Base-by-base conservation (phyloP, 2,329 filamentous ascomycete genomes). In the Ascochyta lentis region DNA sequence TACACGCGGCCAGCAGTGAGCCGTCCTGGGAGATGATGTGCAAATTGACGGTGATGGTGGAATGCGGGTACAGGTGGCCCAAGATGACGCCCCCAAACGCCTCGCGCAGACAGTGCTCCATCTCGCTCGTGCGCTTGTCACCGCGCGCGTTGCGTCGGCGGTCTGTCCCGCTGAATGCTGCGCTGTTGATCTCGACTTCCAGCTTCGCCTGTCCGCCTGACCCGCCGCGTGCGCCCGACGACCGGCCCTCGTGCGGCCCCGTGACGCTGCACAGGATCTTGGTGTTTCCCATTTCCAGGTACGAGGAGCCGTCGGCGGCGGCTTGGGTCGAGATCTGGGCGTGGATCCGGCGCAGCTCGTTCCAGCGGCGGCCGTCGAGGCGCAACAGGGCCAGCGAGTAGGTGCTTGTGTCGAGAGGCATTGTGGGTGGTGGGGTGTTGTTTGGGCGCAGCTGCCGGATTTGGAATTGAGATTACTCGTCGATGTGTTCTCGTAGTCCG, bases 241-340 rank as follows among this genome's bases (percentile, higher is more conserved):
- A 76, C 64, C 83, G 77, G 45, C 84, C 83, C 77, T 99, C 95
- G 34, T 85, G 86, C 0, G 95, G 95, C 0, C 95, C 95, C 1
- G 88, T 87, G 43, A 99, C 88, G 23, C 93, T 92, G 78, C 94
- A 97, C 78, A 98, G 91, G 66, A 99, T 89, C 74, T 96, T 95
- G 22, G 95, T 99, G 78, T 98, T 96, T 68, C 95, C 95, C 89
- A 96, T 96, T 74, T 96, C 92, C 56, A 98, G 86, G 77, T 96
- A 96, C 59, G 89, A 91, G 40, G 91, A 96, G 33, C 95, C 95
- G 68, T 98, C 95, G 51, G 93, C 92, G 45, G 93, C 89, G 58
- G 93, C 89, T 77, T 97, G 95, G 1, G 92, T 97, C 59, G 89
- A 90, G 72, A 99, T 92, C 77, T 96, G 91, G 43, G 90, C 94